These are phyloP conservation scores for Zygosaccharomyces sapae DNA, from an alignment of 1,139 yeast species.

Conservation along the genomic window DNA sequence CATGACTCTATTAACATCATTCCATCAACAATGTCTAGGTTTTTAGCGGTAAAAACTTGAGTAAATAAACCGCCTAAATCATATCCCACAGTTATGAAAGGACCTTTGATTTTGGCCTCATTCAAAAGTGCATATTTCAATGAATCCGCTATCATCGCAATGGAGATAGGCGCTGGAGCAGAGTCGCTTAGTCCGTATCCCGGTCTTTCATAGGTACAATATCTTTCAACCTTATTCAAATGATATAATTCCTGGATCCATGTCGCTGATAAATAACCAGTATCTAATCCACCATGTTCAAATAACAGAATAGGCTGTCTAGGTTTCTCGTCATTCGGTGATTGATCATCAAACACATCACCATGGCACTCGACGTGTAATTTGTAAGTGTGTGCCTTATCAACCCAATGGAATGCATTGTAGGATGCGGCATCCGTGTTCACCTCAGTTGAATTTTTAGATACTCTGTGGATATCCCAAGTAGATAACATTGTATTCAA, in stretches of 20 bases:
- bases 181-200: slow-evolving; percentile 80
- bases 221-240: slow-evolving; percentile 58
- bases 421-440: slow-evolving; percentile 19
- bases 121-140: slow-evolving; percentile 55
- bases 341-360: slow-evolving; percentile 41
- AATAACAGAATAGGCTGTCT: slow-evolving; percentile 59
- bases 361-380: slow-evolving; percentile 67
- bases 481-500: slow-evolving; percentile 53
- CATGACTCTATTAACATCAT: slow-evolving; percentile 70
- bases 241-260: slow-evolving; percentile 73
- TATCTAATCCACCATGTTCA: slow-evolving; percentile 72
- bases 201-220: slow-evolving; percentile 84
- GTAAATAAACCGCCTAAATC: slow-evolving; percentile 84
- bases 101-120: slow-evolving; percentile 45
- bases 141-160: slow-evolving; percentile 60
- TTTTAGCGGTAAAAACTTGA: slow-evolving; percentile 67
- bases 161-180: slow-evolving; percentile 72
- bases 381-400: slow-evolving; percentile 45
- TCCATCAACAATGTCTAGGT: slow-evolving; percentile 54
- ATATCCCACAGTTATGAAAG: slow-evolving; percentile 65
- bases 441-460: slow-evolving; percentile 27
- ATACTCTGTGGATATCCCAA: slow-evolving; percentile 53
- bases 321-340: slow-evolving; percentile 17
- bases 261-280: slow-evolving; percentile 55
- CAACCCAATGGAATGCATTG: slow-evolving; percentile 49